A percentile compares a stretch with the other conserved stretches of the same genome.
Evolutionary conservation across 495 filamentous ascomycete genomes (phyloP).

Genomic region (Talaromyces proteolyticus): DNA sequence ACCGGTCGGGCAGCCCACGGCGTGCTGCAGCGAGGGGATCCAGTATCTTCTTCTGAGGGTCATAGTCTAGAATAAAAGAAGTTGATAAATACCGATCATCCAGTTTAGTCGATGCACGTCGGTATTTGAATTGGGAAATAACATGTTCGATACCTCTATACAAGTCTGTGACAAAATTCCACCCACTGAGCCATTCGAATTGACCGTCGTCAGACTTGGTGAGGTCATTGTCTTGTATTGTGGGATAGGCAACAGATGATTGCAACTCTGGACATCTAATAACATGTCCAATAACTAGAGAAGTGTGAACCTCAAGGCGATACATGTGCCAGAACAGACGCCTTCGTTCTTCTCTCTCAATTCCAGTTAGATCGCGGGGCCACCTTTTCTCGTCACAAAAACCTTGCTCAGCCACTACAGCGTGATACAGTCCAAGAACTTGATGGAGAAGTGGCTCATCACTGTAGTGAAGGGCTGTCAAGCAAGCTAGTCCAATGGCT

Average conservation of each 20-base stretch:
- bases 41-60: neutral
- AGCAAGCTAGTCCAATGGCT: neutral
- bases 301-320: conserved; percentile 1
- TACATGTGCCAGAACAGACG: neutral
- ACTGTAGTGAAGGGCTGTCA: conserved; percentile 1
- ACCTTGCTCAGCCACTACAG: neutral
- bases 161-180: neutral
- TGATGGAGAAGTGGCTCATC: conserved; percentile 1
- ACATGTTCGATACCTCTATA: conserved; percentile 1
- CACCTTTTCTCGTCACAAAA: neutral
- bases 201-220: neutral
- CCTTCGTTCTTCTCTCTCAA: neutral
- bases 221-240: neutral
- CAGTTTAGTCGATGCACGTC: neutral
- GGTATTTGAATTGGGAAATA: neutral
- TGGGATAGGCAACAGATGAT: neutral
- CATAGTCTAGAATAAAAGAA: neutral
- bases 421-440: neutral
- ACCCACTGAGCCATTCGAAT: neutral
- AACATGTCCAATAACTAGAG: conserved; percentile 1
- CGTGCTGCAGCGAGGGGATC: neutral
- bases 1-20: neutral
- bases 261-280: neutral
- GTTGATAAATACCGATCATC: neutral
- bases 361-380: neutral